Conservation (phyloP, 2,329 filamentous ascomycete genomes). For the Chaetomium sp. region DNA sequence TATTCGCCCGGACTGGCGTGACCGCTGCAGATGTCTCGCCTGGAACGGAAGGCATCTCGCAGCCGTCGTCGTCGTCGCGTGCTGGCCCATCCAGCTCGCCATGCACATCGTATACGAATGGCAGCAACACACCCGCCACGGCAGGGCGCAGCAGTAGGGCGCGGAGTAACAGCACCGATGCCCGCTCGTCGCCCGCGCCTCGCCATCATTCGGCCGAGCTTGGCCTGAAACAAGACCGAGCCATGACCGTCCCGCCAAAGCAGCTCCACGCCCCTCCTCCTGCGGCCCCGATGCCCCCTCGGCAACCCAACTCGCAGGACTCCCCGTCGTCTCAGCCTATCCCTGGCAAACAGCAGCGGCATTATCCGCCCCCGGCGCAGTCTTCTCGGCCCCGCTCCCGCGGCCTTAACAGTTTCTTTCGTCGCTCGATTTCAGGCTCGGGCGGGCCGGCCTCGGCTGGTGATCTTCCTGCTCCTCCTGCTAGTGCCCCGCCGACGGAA, state of each 20-base stretch:
- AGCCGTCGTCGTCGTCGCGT: slow-evolving; percentile 20
- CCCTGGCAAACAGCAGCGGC: slow-evolving; percentile 29
- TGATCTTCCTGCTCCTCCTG: slow-evolving; percentile 17
- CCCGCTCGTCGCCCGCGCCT: slow-evolving; percentile 3
- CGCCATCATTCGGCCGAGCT: slow-evolving; percentile 7
- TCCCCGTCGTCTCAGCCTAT: slow-evolving; percentile 11
- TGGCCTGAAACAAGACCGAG: slow-evolving; percentile 15
- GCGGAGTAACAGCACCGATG: slow-evolving; percentile 25
- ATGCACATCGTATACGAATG: background rate
- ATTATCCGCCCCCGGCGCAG: slow-evolving; percentile 47
- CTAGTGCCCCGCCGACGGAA: slow-evolving; percentile 24
- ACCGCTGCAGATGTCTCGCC: slow-evolving; percentile 21
- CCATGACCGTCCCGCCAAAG: slow-evolving; percentile 23
- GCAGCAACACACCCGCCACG: slow-evolving; percentile 23
- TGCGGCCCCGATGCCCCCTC: slow-evolving; percentile 1
- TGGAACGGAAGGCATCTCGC: slow-evolving; percentile 18
- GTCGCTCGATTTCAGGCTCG: slow-evolving; percentile 40
- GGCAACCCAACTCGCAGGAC: background rate
- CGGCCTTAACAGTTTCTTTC: slow-evolving; percentile 46
- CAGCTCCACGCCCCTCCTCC: slow-evolving; percentile 17
- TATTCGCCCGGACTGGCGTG: slow-evolving; percentile 40
- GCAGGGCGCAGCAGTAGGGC: slow-evolving; percentile 14
- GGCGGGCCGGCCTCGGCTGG: slow-evolving; percentile 6
- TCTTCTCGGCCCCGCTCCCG: slow-evolving; percentile 37
- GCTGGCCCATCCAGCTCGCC: slow-evolving; percentile 16